These are phyloP conservation scores for Pseudogymnoascus sp. DNA, from an alignment of 2,329 filamentous ascomycete species.

Conservation along the genomic window DNA sequence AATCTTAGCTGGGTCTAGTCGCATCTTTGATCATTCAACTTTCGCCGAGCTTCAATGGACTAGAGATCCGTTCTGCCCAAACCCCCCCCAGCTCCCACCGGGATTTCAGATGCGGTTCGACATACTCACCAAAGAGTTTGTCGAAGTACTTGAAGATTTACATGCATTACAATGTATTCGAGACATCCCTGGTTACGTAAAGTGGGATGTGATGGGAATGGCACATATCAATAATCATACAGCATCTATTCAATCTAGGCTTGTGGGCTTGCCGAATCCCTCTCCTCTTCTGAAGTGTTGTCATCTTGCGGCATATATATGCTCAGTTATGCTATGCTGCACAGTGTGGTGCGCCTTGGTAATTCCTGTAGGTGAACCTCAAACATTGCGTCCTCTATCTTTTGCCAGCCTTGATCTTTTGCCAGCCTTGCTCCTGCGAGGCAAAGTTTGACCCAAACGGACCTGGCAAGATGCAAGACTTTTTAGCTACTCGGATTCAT, in stretches of 20 bases:
- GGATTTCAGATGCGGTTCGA: constrained; percentile 28
- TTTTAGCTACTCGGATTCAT: background rate
- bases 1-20: constrained; percentile 33
- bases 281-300: constrained; percentile 29
- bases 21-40: constrained; percentile 35
- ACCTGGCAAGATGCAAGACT: background rate
- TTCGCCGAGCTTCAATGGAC: constrained; percentile 36
- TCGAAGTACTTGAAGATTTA: constrained; percentile 34
- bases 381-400: constrained; percentile 7
- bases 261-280: constrained; percentile 22
- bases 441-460: background rate
- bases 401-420: background rate
- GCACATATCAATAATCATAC: constrained; percentile 33
- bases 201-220: constrained; percentile 24
- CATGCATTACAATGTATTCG: constrained; percentile 35
- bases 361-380: constrained; percentile 32
- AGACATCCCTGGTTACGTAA: constrained; percentile 19
- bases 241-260: constrained; percentile 37
- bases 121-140: constrained; percentile 27
- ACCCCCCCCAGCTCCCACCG: constrained; percentile 27
- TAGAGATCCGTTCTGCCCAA: constrained; percentile 28
- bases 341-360: constrained; percentile 33
- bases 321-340: constrained; percentile 35
- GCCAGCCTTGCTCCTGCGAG: background rate
- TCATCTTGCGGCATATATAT: constrained; percentile 36